Evolutionary conservation across 2,329 filamentous ascomycete species (phyloP), one percentile per base, ranked within the genome.

Genomic region (Xylaria hypoxylon): DNA sequence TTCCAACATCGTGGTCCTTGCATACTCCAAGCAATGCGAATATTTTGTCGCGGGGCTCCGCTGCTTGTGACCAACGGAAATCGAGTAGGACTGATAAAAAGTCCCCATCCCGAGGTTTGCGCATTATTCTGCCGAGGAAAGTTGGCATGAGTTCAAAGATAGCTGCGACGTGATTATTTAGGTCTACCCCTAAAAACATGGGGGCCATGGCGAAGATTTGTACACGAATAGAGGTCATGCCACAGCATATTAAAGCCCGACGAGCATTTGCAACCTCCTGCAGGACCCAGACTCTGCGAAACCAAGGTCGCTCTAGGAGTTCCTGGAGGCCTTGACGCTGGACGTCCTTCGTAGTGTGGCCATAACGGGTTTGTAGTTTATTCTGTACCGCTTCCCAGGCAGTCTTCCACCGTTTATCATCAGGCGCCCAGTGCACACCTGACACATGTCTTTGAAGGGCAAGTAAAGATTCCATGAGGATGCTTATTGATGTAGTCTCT

Each of bases 21-120:
- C 63, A 65, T 11, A 65, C n/a, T n/a, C 62, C 62, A 50, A 65
- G 42, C 17, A 65, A n/a, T 2, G 62, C 62, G 40, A 60, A 65
- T 60, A 65, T 65, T 19, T 26, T 60, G 17, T 65, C 62, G 19
- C 35, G 57, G 15, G 56, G 42, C 5, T 60, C 57, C 5, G 62
- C 56, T 31, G 62, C 56, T 5, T 65, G 42, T 15, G 50, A 65
- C 2, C 1, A 2, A 26, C 17, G 31, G 2, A 56, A 56, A 26
- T 38, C 33, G 17, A 44, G 7, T 3, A 65, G 40, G 5, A 57
- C 11, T 3, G 42, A 45, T 11, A 1, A 26, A 7, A 65, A 22
- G 19, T n/a, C 10, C 11, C 33, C 5, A 17, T 47, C 2, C 10
- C 13, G 17, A 5, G 28, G 7, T 26, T 45, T 51, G 7, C 44